A percentile compares a stretch with the other conserved stretches of the same genome.
Conservation (phyloP, 768 basidiomycete species). For the Rhodocollybia butyracea region DNA sequence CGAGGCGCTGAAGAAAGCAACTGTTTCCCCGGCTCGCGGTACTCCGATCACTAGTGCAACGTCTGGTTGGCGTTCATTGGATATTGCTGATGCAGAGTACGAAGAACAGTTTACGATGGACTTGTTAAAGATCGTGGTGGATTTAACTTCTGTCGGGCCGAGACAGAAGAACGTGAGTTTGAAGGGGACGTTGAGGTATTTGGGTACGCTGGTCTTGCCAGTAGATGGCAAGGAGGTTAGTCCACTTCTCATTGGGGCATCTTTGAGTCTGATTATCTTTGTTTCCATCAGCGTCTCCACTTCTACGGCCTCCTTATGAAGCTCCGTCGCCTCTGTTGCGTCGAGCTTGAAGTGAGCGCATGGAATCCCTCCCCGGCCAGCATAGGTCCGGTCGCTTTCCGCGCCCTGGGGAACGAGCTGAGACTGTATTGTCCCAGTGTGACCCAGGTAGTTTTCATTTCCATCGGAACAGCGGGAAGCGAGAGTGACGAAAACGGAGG, state of each 20-base stretch:
- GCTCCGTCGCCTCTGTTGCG: conserved; percentile 45
- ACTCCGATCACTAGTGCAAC: conserved; percentile 25
- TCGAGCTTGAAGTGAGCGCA: conserved; percentile 63
- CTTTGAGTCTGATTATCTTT: neutral
- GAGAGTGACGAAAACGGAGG: no score
- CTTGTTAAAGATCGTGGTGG: conserved; percentile 42
- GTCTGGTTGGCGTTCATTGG: conserved; percentile 45
- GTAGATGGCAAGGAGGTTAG: conserved; percentile 52
- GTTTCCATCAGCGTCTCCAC: conserved; percentile 45
- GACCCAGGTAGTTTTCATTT: conserved; percentile 54
- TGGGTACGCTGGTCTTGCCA: conserved; percentile 65
- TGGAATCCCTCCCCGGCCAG: conserved; percentile 58
- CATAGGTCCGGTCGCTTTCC: conserved; percentile 42
- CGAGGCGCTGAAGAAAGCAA: neutral
- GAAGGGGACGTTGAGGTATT: conserved; percentile 42
- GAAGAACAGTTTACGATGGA: conserved; percentile 51
- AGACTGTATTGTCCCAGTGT: conserved; percentile 57
- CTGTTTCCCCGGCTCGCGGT: neutral
- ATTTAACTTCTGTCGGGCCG: neutral
- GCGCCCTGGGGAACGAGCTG: conserved; percentile 58
- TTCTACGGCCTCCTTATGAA: conserved; percentile 61
- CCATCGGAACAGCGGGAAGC: neutral
- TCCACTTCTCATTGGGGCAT: neutral
- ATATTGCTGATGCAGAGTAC: conserved; percentile 62
- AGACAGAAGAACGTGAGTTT: conserved; percentile 8